Conservation (phyloP, 1,284 basidiomycete genomes). For the Filobasidium uniguttulatum region DNA sequence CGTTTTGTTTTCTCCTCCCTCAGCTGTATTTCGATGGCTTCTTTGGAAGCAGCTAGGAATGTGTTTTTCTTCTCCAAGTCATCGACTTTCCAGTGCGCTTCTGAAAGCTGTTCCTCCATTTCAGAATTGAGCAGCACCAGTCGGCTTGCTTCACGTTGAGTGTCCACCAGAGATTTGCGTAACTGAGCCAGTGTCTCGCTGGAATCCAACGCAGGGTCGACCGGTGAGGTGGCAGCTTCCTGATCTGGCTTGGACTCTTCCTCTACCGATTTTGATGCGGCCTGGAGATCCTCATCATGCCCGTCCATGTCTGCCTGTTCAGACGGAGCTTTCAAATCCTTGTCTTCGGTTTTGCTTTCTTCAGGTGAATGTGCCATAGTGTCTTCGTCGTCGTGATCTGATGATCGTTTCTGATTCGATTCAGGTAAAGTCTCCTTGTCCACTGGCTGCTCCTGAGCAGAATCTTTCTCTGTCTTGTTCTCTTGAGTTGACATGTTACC, state of each 20-base stretch:
- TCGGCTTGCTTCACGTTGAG: background rate
- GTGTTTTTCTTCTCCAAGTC: conserved; percentile 29
- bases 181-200: background rate
- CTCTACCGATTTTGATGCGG: background rate
- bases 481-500: no score
- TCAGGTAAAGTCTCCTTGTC: no score
- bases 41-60: conserved; percentile 19
- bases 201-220: background rate
- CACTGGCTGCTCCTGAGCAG: no score
- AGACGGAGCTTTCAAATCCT: background rate
- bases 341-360: background rate
- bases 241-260: no score
- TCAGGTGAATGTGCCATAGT: no score
- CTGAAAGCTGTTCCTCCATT: conserved; percentile 6
- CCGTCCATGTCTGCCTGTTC: background rate
- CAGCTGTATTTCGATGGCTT: conserved; percentile 30
- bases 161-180: background rate
- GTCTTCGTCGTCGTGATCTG: no score
- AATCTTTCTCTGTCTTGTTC: no score
- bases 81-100: background rate
- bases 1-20: conserved; percentile 47
- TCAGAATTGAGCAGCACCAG: background rate
- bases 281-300: background rate
- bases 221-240: no score
- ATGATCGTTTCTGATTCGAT: no score